phyloP scores from a whole-genome alignment of 2,329 filamentous ascomycete genomes.

The Aureobasidium sp. region DNA sequence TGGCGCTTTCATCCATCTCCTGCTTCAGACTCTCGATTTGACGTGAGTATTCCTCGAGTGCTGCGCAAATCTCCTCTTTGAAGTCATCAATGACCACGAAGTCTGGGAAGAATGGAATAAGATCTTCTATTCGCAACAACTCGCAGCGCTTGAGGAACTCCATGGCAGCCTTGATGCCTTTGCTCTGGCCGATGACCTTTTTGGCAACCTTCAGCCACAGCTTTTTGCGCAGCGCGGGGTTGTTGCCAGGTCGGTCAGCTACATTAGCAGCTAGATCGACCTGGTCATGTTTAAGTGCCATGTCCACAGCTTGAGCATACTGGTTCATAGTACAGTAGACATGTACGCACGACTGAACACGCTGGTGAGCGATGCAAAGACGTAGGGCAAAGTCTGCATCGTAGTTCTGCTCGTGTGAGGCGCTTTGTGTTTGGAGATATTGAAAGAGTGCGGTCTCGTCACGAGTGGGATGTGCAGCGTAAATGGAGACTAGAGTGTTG shows the following conservation, averaged over 20 bases:
- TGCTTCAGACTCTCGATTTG: slow-evolving; percentile 82
- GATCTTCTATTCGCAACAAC: slow-evolving; percentile 85
- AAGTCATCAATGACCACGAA: slow-evolving; percentile 99
- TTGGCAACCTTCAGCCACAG: slow-evolving; percentile 93
- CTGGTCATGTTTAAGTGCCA: slow-evolving; percentile 83
- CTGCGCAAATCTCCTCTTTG: slow-evolving; percentile 93
- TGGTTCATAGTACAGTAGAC: slow-evolving; percentile 97
- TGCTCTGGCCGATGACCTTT: slow-evolving; percentile 80
- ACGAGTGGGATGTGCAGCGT: slow-evolving; percentile 74
- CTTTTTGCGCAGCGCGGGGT: slow-evolving; percentile 77
- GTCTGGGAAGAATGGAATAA: slow-evolving; percentile 97
- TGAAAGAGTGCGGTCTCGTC: slow-evolving; percentile 80
- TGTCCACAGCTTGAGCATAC: slow-evolving; percentile 84
- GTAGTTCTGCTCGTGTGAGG: slow-evolving; percentile 67
- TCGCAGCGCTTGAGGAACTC: slow-evolving; percentile 90
- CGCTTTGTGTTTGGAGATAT: slow-evolving; percentile 83
- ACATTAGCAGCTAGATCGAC: slow-evolving; percentile 85
- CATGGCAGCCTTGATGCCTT: slow-evolving; percentile 79
- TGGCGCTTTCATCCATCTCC: slow-evolving; percentile 92
- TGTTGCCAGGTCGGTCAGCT: slow-evolving; percentile 70
- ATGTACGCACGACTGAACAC: slow-evolving; percentile 89
- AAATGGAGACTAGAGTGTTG: slow-evolving; percentile 94
- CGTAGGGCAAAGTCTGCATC: slow-evolving; percentile 95
- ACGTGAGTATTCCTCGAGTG: slow-evolving; percentile 85
- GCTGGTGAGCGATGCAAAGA: slow-evolving; percentile 87